Percentiles rank a stretch among this genome's conserved stretches.
phyloP scores from a whole-genome alignment of 2,329 filamentous ascomycete species.

The Alternaria gaisen region DNA sequence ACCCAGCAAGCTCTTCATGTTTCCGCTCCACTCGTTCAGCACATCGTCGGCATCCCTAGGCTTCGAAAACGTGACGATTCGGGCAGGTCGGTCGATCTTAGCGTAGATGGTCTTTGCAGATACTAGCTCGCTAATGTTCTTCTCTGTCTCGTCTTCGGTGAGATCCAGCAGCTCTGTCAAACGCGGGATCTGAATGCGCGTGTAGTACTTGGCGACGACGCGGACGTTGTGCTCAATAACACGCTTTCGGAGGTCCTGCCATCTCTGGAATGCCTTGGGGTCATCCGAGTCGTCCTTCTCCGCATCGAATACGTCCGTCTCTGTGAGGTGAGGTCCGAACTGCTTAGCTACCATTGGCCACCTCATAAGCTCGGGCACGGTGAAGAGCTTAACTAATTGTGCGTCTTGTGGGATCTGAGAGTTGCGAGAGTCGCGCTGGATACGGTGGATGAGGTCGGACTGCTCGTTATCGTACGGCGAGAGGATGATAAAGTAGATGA shows the following conservation, averaged over 20 bases:
- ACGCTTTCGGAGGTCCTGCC: slow-evolving; percentile 94
- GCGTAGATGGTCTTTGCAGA: slow-evolving; percentile 98
- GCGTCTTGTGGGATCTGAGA: slow-evolving; percentile 79
- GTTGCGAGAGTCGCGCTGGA: slow-evolving; percentile 85
- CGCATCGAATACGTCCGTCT: slow-evolving; percentile 87
- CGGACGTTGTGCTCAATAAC: slow-evolving; percentile 99
- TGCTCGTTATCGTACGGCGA: slow-evolving; percentile 98
- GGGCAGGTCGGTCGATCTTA: slow-evolving; percentile 93
- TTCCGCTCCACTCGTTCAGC: slow-evolving; percentile 97
- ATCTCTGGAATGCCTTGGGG: slow-evolving; percentile 82
- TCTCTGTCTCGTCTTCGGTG: slow-evolving; percentile 94
- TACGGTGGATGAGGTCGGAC: slow-evolving; percentile 93
- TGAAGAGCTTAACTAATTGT: slow-evolving; percentile 91
- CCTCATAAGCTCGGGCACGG: slow-evolving; percentile 94
- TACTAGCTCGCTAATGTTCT: slow-evolving; percentile 97
- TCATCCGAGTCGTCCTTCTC: slow-evolving; percentile 71
- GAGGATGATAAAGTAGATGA: slow-evolving; percentile 97
- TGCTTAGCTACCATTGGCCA: slow-evolving; percentile 93
- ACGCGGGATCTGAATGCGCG: slow-evolving; percentile 90
- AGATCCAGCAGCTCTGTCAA: slow-evolving; percentile 91
- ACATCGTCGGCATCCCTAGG: slow-evolving; percentile 94
- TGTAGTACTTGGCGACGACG: slow-evolving; percentile 98
- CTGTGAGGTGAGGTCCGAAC: slow-evolving; percentile 87
- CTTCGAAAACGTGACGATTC: slow-evolving; percentile 93
- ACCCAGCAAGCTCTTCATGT: slow-evolving; percentile 93